These are phyloP conservation scores for Ophiostoma quercus DNA, from an alignment of 2,329 filamentous ascomycete species.

Conservation along the genomic window DNA sequence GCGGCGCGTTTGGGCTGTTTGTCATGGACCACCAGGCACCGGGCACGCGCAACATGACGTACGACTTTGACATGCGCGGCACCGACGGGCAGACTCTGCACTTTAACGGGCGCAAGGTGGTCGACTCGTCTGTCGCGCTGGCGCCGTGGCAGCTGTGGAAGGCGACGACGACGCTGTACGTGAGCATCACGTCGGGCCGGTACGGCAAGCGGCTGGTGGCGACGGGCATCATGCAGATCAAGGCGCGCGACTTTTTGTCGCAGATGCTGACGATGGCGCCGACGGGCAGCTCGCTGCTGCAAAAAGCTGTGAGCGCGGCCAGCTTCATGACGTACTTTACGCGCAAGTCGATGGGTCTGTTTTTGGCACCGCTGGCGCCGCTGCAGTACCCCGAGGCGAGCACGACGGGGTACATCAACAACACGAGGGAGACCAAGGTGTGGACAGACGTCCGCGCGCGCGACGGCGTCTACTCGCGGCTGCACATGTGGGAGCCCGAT, in stretches of 20 bases:
- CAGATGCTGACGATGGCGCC: slow-evolving; percentile 51
- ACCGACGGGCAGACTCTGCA: slow-evolving; percentile 48
- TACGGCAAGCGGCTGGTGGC: slow-evolving; percentile 41
- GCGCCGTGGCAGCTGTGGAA: slow-evolving; percentile 54
- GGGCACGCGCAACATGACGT: slow-evolving; percentile 55
- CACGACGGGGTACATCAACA: slow-evolving; percentile 50
- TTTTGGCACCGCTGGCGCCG: slow-evolving; percentile 50
- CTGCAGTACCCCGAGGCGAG: slow-evolving; percentile 51
- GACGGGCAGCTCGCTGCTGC: slow-evolving; percentile 44
- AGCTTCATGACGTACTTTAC: slow-evolving; percentile 54
- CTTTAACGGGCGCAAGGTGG: slow-evolving; percentile 58
- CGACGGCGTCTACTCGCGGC: slow-evolving; percentile 48
- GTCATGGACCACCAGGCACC: slow-evolving; percentile 47
- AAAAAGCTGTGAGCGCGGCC: slow-evolving; percentile 42
- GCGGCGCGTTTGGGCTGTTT: slow-evolving; percentile 55
- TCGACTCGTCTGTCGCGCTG: slow-evolving; percentile 56
- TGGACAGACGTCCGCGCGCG: slow-evolving; percentile 44
- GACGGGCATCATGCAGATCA: slow-evolving; percentile 55
- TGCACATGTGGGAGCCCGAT: slow-evolving; percentile 55
- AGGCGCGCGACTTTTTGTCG: slow-evolving; percentile 48
- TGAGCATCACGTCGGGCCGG: slow-evolving; percentile 46
- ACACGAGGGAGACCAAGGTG: slow-evolving; percentile 41
- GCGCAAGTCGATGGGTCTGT: slow-evolving; percentile 47
- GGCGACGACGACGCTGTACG: slow-evolving; percentile 58
- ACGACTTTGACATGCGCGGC: slow-evolving; percentile 57